Percentiles rank a stretch among this genome's conserved stretches.
These are phyloP conservation scores for Agrocybe pediades DNA, from an alignment of 768 basidiomycete species.

Conservation along the genomic window DNA sequence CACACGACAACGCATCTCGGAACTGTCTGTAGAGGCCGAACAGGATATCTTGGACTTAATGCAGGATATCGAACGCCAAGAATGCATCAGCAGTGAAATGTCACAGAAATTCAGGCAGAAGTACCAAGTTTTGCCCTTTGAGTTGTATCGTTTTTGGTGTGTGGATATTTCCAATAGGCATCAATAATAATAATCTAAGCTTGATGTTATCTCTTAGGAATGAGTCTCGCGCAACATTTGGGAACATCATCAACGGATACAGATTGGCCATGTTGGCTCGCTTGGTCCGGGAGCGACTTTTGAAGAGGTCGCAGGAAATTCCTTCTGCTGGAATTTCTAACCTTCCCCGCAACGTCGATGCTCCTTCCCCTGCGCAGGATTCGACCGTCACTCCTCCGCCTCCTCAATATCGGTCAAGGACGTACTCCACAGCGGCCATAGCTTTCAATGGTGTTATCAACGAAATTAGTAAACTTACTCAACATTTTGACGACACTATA, in stretches of 20 bases:
- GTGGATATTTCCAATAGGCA: neutral
- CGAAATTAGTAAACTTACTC: neutral
- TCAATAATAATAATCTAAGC: neutral
- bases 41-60: neutral
- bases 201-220: neutral
- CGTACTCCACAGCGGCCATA: neutral
- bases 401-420: neutral
- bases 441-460: neutral
- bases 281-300: neutral
- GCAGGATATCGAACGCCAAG: neutral
- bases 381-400: neutral
- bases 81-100: neutral
- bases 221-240: neutral
- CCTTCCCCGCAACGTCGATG: too few species aligned
- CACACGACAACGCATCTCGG: neutral
- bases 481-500: neutral
- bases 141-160: neutral
- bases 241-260: neutral
- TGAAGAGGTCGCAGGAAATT: neutral
- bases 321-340: too few species aligned
- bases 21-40: neutral
- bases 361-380: neutral
- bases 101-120: neutral
- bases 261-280: neutral
- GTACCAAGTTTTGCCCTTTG: neutral